Percentiles rank a stretch among this genome's conserved stretches.
phyloP scores from a whole-genome alignment of 768 basidiomycete genomes.

The Omphalotus guepiniiformis region DNA sequence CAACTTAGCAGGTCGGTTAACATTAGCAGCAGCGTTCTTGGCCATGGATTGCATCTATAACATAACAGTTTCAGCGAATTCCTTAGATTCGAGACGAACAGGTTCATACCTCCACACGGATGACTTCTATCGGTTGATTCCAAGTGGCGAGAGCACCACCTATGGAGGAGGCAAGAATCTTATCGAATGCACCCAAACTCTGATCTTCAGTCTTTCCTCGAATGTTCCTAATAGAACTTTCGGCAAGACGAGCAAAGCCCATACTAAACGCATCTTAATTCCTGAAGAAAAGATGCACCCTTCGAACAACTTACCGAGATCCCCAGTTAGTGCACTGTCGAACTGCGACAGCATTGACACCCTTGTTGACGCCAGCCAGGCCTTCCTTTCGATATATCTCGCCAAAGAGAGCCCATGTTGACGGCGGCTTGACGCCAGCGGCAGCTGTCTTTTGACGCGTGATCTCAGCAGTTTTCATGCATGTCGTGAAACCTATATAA shows the following conservation, averaged over 20 bases:
- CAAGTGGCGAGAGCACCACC: constrained; percentile 96
- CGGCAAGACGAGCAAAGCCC: constrained; percentile 94
- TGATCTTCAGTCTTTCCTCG: constrained; percentile 80
- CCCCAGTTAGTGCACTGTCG: constrained; percentile 95
- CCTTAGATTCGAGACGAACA: neutral
- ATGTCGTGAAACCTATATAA: constrained; percentile 87
- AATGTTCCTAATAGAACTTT: constrained; percentile 68
- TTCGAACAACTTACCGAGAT: constrained; percentile 55
- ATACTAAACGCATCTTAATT: constrained; percentile 47
- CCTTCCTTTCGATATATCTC: constrained; percentile 95
- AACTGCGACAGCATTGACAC: constrained; percentile 92
- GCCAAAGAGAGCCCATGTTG: constrained; percentile 90
- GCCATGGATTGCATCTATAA: constrained; percentile 98
- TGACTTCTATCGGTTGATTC: constrained; percentile 99
- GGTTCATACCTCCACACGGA: constrained; percentile 83
- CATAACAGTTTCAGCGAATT: constrained; percentile 8
- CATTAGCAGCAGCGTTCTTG: constrained; percentile 60
- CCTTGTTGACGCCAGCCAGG: constrained; percentile 96
- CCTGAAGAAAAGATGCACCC: neutral
- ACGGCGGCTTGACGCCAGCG: constrained; percentile 78
- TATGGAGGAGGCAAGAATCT: constrained; percentile 82
- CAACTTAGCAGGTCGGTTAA: constrained; percentile 84
- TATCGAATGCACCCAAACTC: constrained; percentile 71
- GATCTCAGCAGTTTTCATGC: constrained; percentile 99
- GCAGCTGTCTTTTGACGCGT: constrained; percentile 92